Evolutionary conservation across 305 asterid species (phyloP).

Genomic region (Solanum hybrid): DNA sequence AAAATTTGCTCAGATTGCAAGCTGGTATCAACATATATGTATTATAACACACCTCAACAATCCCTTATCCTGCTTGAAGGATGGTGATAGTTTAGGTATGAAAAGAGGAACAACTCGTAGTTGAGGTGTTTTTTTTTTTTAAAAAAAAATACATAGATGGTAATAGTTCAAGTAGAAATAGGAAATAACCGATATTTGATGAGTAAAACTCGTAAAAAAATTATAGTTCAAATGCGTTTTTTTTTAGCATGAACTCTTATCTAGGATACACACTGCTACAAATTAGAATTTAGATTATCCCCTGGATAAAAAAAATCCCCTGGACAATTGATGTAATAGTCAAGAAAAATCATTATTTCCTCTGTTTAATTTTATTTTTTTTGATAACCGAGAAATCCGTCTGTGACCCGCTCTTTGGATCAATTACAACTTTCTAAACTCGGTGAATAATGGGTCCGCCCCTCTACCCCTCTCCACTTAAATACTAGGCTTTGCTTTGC

Average conservation of each 20-base stretch:
- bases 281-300: neutral
- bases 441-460: too few species aligned
- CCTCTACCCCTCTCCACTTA: too few species aligned
- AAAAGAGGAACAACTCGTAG: neutral
- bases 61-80: neutral
- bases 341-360: neutral
- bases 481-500: too few species aligned
- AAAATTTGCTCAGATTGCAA: slow-evolving; percentile 61
- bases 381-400: too few species aligned
- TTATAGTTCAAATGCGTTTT: neutral
- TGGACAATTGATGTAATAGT: neutral
- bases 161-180: neutral
- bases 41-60: neutral
- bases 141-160: too few species aligned
- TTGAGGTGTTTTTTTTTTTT: neutral
- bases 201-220: neutral
- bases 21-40: slow-evolving; percentile 25
- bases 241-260: neutral
- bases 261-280: neutral
- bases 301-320: neutral
- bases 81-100: neutral
- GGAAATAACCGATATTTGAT: neutral
- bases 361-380: too few species aligned
- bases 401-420: too few species aligned
- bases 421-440: too few species aligned